A percentile compares a stretch with the other conserved stretches of the same genome.
These are phyloP conservation scores for Colletotrichum sp. DNA, from an alignment of 2,329 filamentous ascomycete genomes.

Conservation along the genomic window DNA sequence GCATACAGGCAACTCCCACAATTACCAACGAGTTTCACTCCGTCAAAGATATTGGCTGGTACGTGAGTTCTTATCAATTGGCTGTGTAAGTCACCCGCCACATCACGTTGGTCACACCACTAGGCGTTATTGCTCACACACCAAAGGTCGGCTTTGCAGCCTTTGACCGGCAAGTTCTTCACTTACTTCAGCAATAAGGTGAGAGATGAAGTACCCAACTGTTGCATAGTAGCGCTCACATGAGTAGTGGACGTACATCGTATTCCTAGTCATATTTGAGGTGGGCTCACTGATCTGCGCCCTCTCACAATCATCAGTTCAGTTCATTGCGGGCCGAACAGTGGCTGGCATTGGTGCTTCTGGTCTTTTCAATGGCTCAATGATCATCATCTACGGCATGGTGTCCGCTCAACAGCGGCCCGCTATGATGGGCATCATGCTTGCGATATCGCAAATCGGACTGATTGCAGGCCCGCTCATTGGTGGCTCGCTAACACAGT, in stretches of 20 bases:
- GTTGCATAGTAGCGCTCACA: neutral
- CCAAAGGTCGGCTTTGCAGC: slow-evolving; percentile 51
- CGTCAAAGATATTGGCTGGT: slow-evolving; percentile 60
- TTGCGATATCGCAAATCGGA: slow-evolving; percentile 43
- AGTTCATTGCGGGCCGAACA: slow-evolving; percentile 55
- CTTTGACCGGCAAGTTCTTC: slow-evolving; percentile 57
- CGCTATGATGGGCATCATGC: slow-evolving; percentile 34
- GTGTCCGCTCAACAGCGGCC: slow-evolving; percentile 31
- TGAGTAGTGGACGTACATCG: slow-evolving; percentile 31
- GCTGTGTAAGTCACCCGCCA: slow-evolving; percentile 46
- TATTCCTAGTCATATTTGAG: slow-evolving; percentile 34
- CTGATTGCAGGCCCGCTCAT: slow-evolving; percentile 46
- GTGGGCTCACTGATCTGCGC: slow-evolving; percentile 53
- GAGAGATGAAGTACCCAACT: neutral
- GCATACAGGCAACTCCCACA: slow-evolving; percentile 44
- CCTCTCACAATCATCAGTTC: slow-evolving; percentile 43
- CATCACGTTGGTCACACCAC: neutral
- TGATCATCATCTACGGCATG: slow-evolving; percentile 35
- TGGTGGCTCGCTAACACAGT: slow-evolving; percentile 29
- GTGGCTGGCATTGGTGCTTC: slow-evolving; percentile 51
- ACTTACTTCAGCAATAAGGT: slow-evolving; percentile 42
- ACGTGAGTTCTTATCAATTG: slow-evolving; percentile 54
- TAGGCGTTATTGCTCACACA: neutral
- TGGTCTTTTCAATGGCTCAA: slow-evolving; percentile 42
- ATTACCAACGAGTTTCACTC: slow-evolving; percentile 57